These are phyloP conservation scores for Lachancea sp. DNA, from an alignment of 805 yeast genomes.

Conservation along the genomic window DNA sequence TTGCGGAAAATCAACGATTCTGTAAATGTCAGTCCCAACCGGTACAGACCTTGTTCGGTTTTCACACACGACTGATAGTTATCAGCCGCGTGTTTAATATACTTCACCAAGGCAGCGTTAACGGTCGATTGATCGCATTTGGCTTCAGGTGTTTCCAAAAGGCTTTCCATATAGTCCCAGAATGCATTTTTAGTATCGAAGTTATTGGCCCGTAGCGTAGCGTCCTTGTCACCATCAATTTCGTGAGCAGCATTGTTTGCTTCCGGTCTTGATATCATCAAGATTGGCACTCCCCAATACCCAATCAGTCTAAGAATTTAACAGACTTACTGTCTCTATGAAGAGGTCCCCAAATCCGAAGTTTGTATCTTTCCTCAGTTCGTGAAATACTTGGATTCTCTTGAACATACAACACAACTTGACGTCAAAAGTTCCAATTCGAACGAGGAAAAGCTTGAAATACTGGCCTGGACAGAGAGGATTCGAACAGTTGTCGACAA, in stretches of 20 bases:
- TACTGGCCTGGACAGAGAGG: background rate
- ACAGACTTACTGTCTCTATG: too few relatives aligned
- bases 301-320: too few relatives aligned
- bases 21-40: constrained; percentile 31
- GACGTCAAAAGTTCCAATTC: background rate
- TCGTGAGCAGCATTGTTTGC: background rate
- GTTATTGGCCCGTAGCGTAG: constrained; percentile 8
- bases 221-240: background rate
- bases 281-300: background rate
- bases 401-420: background rate
- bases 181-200: constrained; percentile 10
- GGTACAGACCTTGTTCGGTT: constrained; percentile 32
- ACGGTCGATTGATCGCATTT: constrained; percentile 12
- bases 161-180: constrained; percentile 26
- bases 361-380: too few relatives aligned
- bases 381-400: background rate
- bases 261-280: background rate
- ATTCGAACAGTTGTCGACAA: too few relatives aligned
- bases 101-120: constrained; percentile 26
- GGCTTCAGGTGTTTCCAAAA: constrained; percentile 14
- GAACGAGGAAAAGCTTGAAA: background rate
- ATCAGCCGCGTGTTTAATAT: constrained; percentile 25
- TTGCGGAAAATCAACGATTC: constrained; percentile 33
- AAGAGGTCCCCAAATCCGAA: background rate
- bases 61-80: constrained; percentile 22